These are phyloP conservation scores for Akanthomyces uredinophilus DNA, from an alignment of 2,329 filamentous ascomycete genomes.

Conservation along the genomic window DNA sequence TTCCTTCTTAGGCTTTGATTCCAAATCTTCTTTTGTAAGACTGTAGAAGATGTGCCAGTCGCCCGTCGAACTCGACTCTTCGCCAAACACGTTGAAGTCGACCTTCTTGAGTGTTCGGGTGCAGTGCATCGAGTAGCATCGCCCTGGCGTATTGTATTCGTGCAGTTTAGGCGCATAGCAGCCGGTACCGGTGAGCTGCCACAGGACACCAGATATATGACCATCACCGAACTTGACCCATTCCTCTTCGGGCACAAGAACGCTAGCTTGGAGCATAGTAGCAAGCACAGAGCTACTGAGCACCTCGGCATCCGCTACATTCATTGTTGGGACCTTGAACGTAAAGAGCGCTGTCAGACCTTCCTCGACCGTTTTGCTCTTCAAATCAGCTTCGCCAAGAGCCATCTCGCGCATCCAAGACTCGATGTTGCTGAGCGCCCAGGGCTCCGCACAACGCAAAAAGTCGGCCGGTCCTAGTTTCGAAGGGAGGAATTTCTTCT, in stretches of 20 bases:
- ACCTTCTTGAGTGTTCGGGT: conserved; percentile 93
- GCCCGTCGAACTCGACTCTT: conserved; percentile 60
- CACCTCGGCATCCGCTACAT: conserved; percentile 90
- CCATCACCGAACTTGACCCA: conserved; percentile 91
- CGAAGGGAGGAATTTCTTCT: conserved; percentile 77
- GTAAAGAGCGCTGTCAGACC: conserved; percentile 86
- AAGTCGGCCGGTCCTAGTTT: conserved; percentile 80
- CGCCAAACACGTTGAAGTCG: conserved; percentile 70
- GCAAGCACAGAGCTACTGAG: conserved; percentile 72
- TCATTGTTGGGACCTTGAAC: conserved; percentile 95
- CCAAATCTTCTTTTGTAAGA: conserved; percentile 70
- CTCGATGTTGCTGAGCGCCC: conserved; percentile 86
- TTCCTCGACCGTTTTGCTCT: conserved; percentile 77
- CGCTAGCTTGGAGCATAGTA: conserved; percentile 72
- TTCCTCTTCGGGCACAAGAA: conserved; percentile 84
- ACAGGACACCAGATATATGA: conserved; percentile 81
- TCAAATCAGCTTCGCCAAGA: conserved; percentile 85
- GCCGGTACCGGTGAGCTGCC: conserved; percentile 84
- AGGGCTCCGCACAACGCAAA: conserved; percentile 79
- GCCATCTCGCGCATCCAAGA: conserved; percentile 84
- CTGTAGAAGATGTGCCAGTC: conserved; percentile 91
- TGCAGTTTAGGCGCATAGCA: conserved; percentile 89
- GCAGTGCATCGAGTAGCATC: conserved; percentile 93
- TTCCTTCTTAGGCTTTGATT: conserved; percentile 73
- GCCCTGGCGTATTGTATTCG: conserved; percentile 59